Base-by-base conservation (phyloP, 2,329 filamentous ascomycete species). In the Ophiostoma ips region DNA sequence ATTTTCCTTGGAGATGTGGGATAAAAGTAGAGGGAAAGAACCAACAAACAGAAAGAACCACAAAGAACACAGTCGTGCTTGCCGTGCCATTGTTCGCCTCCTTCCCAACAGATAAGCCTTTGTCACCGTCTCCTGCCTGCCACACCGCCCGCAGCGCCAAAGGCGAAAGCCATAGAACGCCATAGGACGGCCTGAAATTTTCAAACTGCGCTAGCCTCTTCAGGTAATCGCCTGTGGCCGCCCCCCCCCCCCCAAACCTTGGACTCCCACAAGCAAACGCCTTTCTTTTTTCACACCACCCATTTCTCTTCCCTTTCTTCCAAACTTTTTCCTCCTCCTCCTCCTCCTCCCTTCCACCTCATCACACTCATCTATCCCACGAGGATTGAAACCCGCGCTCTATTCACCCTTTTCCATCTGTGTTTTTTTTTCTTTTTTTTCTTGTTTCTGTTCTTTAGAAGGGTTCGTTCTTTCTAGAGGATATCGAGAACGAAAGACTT, bases 391-490 rank as follows among this genome's bases (percentile, higher is more conserved):
- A 64, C 57, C 54, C 52, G 30, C 52, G 41, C 46, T 37, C 56
- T 37, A 35, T 33, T 31, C 40, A 30, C 40, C n/a, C n/a, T 18
- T 41, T 28, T 41, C 13, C 38, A 41, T 41, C 38, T 41, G 38
- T n/a, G 49, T 28, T 28, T 58, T 57, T 55, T 51, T 53, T 57
- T 58, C 53, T 50, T 54, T 56, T 58, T 62, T 67, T 65, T 44
- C 31, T 65, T 66, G 62, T 61, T 58, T 63, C 66, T 59, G 66
- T 63, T 62, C 65, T 70, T 68, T 65, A 61, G 65, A 71, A 70
- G 67, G 65, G 65, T 60, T 57, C 61, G 62, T 62, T 63, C 65
- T 60, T 68, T 68, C 61, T 59, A 64, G 64, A 69, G 68, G 61
- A 46, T 66, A 62, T 58, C 63, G 63, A 64, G 60, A n/a, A n/a